Evolutionary conservation across 208 protist genomes (phyloP).

Genomic region (Leishmania guyanensis): DNA sequence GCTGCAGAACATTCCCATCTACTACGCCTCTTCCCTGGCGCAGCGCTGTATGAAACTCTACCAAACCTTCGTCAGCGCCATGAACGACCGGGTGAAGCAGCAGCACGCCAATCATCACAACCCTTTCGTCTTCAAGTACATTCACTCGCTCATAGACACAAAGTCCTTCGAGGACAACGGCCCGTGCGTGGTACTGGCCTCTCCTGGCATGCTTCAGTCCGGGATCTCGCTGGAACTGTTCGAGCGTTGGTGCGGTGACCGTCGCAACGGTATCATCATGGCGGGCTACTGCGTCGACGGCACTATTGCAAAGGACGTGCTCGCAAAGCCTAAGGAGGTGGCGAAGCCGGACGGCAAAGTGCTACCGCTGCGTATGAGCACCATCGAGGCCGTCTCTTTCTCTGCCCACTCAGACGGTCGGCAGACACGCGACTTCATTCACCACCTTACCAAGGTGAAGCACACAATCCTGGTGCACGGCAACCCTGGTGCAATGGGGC

Average conservation of each 20-base stretch:
- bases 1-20: slow-evolving; percentile 98
- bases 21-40: slow-evolving; percentile 98
- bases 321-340: slow-evolving; percentile 87
- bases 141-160: slow-evolving; percentile 91
- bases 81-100: slow-evolving; percentile 96
- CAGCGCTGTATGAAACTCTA: slow-evolving; percentile 98
- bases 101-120: slow-evolving; percentile 94
- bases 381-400: slow-evolving; percentile 96
- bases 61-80: slow-evolving; percentile 97
- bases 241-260: slow-evolving; percentile 97
- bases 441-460: slow-evolving; percentile 70
- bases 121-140: slow-evolving; percentile 98
- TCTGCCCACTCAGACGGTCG: slow-evolving; percentile 97
- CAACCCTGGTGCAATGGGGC: slow-evolving; percentile 93
- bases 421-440: slow-evolving; percentile 92
- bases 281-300: slow-evolving; percentile 97
- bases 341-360: slow-evolving; percentile 87
- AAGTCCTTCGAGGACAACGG: slow-evolving; percentile 93
- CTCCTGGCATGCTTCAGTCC: slow-evolving; percentile 97
- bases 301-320: slow-evolving; percentile 96
- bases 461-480: slow-evolving; percentile 96
- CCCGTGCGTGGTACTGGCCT: slow-evolving; percentile 95
- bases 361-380: slow-evolving; percentile 91
- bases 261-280: slow-evolving; percentile 97
- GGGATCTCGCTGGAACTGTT: slow-evolving; percentile 98